Evolutionary conservation across 2,329 filamentous ascomycete species (phyloP).

Genomic region (Onygena corvina): DNA sequence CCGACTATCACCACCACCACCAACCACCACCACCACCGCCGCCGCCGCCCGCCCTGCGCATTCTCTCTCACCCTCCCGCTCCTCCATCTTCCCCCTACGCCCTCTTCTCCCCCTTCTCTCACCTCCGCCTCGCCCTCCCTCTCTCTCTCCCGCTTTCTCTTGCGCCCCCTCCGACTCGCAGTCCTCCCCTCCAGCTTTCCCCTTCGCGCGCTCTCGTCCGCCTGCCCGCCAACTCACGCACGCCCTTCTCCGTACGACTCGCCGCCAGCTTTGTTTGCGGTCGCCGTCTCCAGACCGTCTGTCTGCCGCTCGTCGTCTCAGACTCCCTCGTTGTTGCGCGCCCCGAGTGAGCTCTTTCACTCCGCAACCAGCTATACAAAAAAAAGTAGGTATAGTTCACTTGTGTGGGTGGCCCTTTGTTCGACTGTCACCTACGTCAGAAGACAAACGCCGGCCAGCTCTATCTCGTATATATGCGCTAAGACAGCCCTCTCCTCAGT

Average conservation of each 20-base stretch:
- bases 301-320: slow-evolving; percentile 6
- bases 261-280: slow-evolving; percentile 18
- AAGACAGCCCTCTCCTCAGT: not conserved
- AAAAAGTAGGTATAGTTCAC: not conserved
- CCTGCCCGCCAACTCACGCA: slow-evolving; percentile 15
- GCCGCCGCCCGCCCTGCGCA: slow-evolving; percentile 12
- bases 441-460: not conserved
- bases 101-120: slow-evolving; percentile 18
- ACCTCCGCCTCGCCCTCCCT: slow-evolving; percentile 15
- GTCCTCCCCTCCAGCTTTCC: slow-evolving; percentile 16
- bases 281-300: slow-evolving; percentile 17
- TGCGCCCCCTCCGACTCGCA: slow-evolving; percentile 7
- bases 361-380: not conserved
- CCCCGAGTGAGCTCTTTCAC: not conserved
- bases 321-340: not conserved
- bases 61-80: slow-evolving; percentile 15
- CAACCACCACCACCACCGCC: slow-evolving; percentile 2
- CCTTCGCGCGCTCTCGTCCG: slow-evolving; percentile 19
- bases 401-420: not conserved
- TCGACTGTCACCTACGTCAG: not conserved
- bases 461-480: not conserved
- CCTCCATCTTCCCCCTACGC: slow-evolving; percentile 15
- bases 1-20: not conserved
- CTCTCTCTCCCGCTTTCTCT: slow-evolving; percentile 9
- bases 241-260: slow-evolving; percentile 23